Conservation (phyloP, 78 protist species). For the Bigelowiella natans region DNA sequence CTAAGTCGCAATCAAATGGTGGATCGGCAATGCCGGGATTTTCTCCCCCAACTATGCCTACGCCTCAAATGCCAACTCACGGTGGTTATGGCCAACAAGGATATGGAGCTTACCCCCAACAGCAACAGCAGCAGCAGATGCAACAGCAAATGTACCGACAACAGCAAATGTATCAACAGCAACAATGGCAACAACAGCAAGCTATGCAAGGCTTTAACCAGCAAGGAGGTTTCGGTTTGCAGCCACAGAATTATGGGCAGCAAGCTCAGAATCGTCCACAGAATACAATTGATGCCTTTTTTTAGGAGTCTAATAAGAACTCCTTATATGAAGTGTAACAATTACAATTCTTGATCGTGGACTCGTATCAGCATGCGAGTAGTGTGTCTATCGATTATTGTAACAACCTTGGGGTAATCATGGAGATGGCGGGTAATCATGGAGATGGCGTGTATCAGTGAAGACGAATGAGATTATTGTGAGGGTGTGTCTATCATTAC, state of each 20-base stretch:
- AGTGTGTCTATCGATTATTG: no score
- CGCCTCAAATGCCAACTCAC: background rate
- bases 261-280: background rate
- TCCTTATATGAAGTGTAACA: no score
- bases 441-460: no score
- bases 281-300: background rate
- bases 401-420: no score
- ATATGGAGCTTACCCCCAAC: no score
- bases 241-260: no score
- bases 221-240: background rate
- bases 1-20: background rate
- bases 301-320: no score
- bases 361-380: no score
- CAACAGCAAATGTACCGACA: background rate
- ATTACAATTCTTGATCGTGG: no score
- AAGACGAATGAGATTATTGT: no score
- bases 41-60: background rate
- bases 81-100: background rate
- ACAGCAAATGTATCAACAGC: background rate
- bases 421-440: no score
- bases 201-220: background rate
- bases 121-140: background rate
- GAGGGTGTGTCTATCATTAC: no score
- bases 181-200: background rate
- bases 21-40: background rate